These are phyloP conservation scores for Vitis amurensis DNA, from an alignment of 164 flowering plant species.

Conservation along the genomic window DNA sequence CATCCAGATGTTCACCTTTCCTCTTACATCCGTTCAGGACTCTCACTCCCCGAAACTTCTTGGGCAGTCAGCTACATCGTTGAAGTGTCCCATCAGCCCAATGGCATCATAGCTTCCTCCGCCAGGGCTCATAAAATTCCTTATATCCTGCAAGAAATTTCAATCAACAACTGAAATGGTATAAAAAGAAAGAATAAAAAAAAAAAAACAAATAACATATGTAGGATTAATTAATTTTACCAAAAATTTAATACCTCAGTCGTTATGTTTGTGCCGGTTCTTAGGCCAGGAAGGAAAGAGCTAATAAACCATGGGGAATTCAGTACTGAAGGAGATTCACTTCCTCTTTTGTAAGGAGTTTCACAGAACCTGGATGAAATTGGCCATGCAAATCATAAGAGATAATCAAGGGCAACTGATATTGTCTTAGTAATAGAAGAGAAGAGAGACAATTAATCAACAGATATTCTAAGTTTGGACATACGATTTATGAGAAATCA, in stretches of 20 bases:
- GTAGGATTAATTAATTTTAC: too few species aligned
- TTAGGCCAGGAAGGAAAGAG: conserved; percentile 66
- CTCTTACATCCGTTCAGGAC: conserved; percentile 43
- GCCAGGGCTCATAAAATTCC: conserved; percentile 71
- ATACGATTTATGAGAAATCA: too few species aligned
- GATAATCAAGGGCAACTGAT: too few species aligned
- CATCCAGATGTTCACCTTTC: conserved; percentile 13
- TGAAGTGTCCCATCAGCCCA: conserved; percentile 79
- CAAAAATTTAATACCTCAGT: conserved; percentile 57
- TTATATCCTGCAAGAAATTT: conserved; percentile 61
- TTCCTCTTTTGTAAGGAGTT: conserved; percentile 72
- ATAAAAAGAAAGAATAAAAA: neutral
- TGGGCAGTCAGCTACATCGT: conserved; percentile 72
- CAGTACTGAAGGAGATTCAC: conserved; percentile 96
- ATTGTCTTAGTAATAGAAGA: too few species aligned
- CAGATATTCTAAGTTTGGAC: too few species aligned
- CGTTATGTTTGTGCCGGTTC: conserved; percentile 68
- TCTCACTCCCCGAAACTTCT: conserved; percentile 72
- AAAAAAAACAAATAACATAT: too few species aligned
- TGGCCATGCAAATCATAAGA: neutral
- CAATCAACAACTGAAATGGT: conserved; percentile 1
- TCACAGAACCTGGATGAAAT: conserved; percentile 52
- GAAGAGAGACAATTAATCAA: too few species aligned
- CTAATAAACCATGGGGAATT: conserved; percentile 92
- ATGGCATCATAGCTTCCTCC: conserved; percentile 85